These are phyloP conservation scores for Talaromyces sp. DNA, from an alignment of 2,329 filamentous ascomycete species.

Conservation along the genomic window DNA sequence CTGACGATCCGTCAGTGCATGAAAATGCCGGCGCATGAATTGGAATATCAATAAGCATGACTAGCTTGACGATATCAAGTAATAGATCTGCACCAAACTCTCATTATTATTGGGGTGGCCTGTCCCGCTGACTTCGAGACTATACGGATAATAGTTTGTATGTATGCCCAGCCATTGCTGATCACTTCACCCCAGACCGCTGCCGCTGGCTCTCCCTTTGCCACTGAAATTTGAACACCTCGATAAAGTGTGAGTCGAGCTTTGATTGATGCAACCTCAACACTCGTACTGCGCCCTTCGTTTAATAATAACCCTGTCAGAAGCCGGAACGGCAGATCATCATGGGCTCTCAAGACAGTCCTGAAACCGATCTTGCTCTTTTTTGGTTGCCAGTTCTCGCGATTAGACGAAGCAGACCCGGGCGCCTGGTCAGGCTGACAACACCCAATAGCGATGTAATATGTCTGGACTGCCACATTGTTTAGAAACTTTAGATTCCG, in stretches of 20 bases:
- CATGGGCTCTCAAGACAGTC: background rate
- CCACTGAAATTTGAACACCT: background rate
- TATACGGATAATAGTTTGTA: background rate
- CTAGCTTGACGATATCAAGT: background rate
- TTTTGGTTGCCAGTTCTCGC: background rate
- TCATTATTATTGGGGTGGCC: background rate
- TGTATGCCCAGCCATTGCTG: background rate
- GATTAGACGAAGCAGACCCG: background rate
- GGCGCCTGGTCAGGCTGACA: background rate
- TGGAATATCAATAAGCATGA: background rate
- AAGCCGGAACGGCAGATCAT: background rate
- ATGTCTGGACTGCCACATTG: background rate
- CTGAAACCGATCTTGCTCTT: background rate
- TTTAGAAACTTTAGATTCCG: background rate
- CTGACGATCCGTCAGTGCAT: background rate
- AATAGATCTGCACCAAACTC: background rate
- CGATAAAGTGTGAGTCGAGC: background rate
- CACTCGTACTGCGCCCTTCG: background rate
- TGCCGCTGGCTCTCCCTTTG: background rate
- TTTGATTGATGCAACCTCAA: background rate
- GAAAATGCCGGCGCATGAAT: background rate
- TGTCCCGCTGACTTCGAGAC: background rate
- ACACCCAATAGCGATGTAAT: background rate
- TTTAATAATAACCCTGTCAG: background rate
- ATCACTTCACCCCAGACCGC: background rate